These are phyloP conservation scores for Moniliella sp. DNA, from an alignment of 1,284 basidiomycete species.

Conservation along the genomic window DNA sequence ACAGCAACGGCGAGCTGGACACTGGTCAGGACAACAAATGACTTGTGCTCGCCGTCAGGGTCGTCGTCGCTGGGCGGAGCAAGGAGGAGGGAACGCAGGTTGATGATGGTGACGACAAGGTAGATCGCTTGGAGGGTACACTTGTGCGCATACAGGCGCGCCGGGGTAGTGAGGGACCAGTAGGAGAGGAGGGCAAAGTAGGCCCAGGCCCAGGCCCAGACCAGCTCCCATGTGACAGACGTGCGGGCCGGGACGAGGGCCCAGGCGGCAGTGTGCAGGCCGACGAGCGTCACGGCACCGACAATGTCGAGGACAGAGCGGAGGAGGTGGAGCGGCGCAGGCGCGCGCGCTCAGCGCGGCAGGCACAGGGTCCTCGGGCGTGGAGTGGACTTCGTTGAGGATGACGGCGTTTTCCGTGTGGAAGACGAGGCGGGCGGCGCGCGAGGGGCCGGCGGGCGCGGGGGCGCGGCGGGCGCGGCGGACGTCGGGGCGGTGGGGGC, in stretches of 20 bases:
- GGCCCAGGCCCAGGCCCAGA: conserved; percentile 2
- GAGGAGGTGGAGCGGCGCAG: conserved; percentile 4
- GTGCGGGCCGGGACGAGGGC: not conserved
- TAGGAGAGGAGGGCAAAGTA: conserved; percentile 15
- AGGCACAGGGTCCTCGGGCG: conserved; percentile 4
- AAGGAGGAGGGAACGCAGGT: conserved; percentile 16
- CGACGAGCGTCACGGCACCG: conserved; percentile 8
- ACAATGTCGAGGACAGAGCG: conserved; percentile 13
- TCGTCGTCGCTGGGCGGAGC: not conserved
- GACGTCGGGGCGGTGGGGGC: conserved; percentile 3
- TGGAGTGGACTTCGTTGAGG: conserved; percentile 24
- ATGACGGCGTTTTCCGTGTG: conserved; percentile 29
- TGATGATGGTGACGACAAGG: conserved; percentile 12
- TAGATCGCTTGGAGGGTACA: conserved; percentile 11
- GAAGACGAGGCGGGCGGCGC: conserved; percentile 12
- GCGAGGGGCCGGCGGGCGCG: not conserved
- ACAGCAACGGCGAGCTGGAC: conserved; percentile 8
- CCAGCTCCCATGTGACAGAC: not conserved
- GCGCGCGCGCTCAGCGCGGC: conserved; percentile 2
- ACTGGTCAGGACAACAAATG: conserved; percentile 7
- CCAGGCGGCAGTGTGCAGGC: conserved; percentile 9
- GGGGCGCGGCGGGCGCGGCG: not conserved
- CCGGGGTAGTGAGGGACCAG: conserved; percentile 8
- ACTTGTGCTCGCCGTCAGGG: conserved; percentile 3
- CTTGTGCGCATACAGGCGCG: conserved; percentile 22